phyloP scores from a whole-genome alignment of 257 asterid genomes.

The Avicennia marina region DNA sequence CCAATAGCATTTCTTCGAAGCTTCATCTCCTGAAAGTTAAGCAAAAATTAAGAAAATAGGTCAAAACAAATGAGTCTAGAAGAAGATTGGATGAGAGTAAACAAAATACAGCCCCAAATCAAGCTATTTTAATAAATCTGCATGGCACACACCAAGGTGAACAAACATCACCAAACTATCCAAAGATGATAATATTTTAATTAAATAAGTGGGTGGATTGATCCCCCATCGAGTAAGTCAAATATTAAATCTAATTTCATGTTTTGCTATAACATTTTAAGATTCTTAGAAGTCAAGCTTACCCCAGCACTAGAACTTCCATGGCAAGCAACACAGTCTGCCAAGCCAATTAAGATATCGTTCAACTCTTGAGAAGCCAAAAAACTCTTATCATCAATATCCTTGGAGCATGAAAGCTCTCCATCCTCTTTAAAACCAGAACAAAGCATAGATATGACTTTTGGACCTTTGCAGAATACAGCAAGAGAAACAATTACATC shows the following conservation, averaged over 20 bases:
- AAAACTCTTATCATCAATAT: slow-evolving; percentile 21
- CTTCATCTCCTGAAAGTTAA: slow-evolving; percentile 69
- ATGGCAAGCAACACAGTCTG: slow-evolving; percentile 64
- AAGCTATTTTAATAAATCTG: background rate
- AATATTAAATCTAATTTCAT: slow-evolving; percentile 2
- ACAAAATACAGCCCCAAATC: too few relatives aligned
- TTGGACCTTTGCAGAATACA: slow-evolving; percentile 63
- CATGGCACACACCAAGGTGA: slow-evolving; percentile 2
- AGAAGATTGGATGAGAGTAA: background rate
- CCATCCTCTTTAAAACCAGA: slow-evolving; percentile 47
- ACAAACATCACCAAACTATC: slow-evolving; percentile 4
- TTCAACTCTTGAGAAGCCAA: slow-evolving; percentile 40
- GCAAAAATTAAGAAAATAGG: slow-evolving; percentile 1
- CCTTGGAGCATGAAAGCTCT: slow-evolving; percentile 25
- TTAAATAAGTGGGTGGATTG: background rate
- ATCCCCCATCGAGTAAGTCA: slow-evolving; percentile 2
- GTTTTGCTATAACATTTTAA: too few relatives aligned
- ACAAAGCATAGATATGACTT: slow-evolving; percentile 51
- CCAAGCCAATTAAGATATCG: slow-evolving; percentile 58
- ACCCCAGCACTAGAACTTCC: slow-evolving; percentile 65
- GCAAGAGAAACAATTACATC: slow-evolving; percentile 19
- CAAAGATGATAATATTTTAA: background rate
- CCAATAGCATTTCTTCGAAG: slow-evolving; percentile 71
- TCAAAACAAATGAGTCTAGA: background rate
- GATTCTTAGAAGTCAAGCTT: slow-evolving; percentile 19